phyloP scores from a whole-genome alignment of 2,329 filamentous ascomycete species.

The Coniochaeta prunicola region DNA sequence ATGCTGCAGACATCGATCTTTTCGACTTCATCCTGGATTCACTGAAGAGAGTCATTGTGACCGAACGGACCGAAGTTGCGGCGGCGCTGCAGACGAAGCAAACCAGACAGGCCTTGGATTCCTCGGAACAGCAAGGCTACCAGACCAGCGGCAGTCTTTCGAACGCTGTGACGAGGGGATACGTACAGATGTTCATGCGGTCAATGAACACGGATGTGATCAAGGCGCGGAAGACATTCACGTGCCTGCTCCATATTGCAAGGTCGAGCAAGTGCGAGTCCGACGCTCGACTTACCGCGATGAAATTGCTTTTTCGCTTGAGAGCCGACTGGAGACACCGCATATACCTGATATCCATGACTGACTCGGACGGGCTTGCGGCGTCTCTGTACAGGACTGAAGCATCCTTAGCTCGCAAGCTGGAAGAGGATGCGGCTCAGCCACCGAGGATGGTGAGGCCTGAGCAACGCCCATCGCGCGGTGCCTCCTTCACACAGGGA shows the following conservation, averaged over 20 bases:
- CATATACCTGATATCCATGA: constrained; percentile 62
- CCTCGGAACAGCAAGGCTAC: constrained; percentile 16
- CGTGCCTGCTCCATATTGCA: constrained; percentile 56
- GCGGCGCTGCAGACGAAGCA: constrained; percentile 20
- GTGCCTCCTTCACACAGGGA: constrained; percentile 43
- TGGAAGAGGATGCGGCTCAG: constrained; percentile 43
- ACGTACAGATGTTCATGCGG: constrained; percentile 70
- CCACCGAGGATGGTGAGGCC: constrained; percentile 34
- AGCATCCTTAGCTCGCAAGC: constrained; percentile 40
- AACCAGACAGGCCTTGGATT: constrained; percentile 8
- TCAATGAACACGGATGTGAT: constrained; percentile 58
- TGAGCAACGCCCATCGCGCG: constrained; percentile 41
- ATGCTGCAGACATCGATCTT: constrained; percentile 47
- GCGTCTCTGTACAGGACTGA: constrained; percentile 62
- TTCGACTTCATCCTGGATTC: constrained; percentile 53
- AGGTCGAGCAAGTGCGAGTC: constrained; percentile 52
- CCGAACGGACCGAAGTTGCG: constrained; percentile 38
- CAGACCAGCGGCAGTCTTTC: constrained; percentile 45
- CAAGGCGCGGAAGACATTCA: constrained; percentile 58
- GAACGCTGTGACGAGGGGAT: constrained; percentile 64
- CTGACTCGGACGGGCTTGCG: constrained; percentile 69
- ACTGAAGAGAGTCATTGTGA: constrained; percentile 41
- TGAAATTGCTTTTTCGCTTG: constrained; percentile 75
- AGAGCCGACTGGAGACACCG: constrained; percentile 75
- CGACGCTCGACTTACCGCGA: constrained; percentile 64